Evolutionary conservation across 208 protist species (phyloP), one percentile per base, ranked within the genome.

Genomic region (Trypanosoma scelopori): DNA sequence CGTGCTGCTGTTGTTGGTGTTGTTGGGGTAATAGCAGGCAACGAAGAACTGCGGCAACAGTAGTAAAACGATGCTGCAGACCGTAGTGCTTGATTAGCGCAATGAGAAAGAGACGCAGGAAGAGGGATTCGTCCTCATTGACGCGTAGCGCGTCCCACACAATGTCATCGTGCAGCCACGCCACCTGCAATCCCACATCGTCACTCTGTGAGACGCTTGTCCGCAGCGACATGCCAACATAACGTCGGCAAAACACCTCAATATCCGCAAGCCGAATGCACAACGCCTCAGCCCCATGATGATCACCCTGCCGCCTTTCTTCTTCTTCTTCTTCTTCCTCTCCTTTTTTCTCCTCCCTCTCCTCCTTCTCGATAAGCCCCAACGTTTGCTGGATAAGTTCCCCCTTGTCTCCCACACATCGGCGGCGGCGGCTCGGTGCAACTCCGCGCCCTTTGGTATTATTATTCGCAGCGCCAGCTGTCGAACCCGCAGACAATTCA

Each of bases 41-140:
- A 23, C 28, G 35, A 28, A 67, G 63, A 13, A 71, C 30, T 23
- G 63, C 55, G n/a, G 57, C 56, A 39, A 72, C 51, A 7, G 65
- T 71, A 18, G 35, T 37, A 43, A 70, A 67, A 18, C 65, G 67
- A 41, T 70, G 61, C 16, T 79, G 50, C 0, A 92, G 12, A 5
- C 74, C 60, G 59, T 87, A 92, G 4, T 78, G 77, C 11, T 76
- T 30, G 23, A 81, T 79, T 18, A 81, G 13, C 0, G 72, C 68
- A 42, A 82, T 27, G 20, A 86, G 66, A 61, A 92, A 89, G 16
- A 79, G 61, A 30, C 74, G 69, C 18, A 89, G 35, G 63, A 92
- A 92, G 1, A 42, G 62, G 12, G 46, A 35, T 42, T 86, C 77
- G 59, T 78, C 74, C 25, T 69, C 65, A 22, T 69, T 47, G 41